Percentiles rank a stretch among this genome's conserved stretches.
Evolutionary conservation across 2,329 filamentous ascomycete species (phyloP).

Genomic region (Bipolaris oryzae): DNA sequence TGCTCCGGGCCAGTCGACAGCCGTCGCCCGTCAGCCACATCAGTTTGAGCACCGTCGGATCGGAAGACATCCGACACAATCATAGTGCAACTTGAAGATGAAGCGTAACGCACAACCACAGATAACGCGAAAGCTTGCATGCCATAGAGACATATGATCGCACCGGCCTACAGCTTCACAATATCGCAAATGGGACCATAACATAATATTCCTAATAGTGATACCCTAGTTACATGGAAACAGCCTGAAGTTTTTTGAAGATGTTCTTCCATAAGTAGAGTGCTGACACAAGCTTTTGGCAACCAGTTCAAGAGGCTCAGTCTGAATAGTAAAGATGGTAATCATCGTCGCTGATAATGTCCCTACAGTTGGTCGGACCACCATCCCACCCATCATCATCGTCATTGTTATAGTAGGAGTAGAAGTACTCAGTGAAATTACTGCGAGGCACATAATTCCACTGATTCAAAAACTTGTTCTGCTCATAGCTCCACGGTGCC

Average conservation of each 20-base stretch:
- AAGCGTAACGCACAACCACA: slow-evolving; percentile 2
- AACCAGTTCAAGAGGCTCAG: neutral
- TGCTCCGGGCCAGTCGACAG: too few species aligned
- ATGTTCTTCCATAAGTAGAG: neutral
- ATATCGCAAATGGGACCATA: too few species aligned
- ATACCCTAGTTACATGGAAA: slow-evolving; percentile 2
- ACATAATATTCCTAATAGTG: neutral
- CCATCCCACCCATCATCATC: neutral
- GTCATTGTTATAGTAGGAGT: too few species aligned
- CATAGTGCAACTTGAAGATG: slow-evolving; percentile 3
- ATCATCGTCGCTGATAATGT: neutral
- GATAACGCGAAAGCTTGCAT: slow-evolving; percentile 14
- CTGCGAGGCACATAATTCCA: slow-evolving; percentile 22
- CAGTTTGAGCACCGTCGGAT: too few species aligned
- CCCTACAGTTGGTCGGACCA: neutral
- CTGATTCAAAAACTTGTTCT: slow-evolving; percentile 34
- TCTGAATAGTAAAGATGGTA: neutral
- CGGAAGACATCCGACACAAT: too few species aligned
- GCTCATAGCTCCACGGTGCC: slow-evolving; percentile 19
- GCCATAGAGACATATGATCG: slow-evolving; percentile 12
- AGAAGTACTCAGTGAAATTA: neutral
- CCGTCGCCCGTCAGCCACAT: too few species aligned
- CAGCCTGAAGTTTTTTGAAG: neutral
- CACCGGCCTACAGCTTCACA: slow-evolving; percentile 13
- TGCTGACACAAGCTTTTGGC: neutral